These are phyloP conservation scores for Multifurca ochricompacta DNA, from an alignment of 768 basidiomycete genomes.

Conservation along the genomic window DNA sequence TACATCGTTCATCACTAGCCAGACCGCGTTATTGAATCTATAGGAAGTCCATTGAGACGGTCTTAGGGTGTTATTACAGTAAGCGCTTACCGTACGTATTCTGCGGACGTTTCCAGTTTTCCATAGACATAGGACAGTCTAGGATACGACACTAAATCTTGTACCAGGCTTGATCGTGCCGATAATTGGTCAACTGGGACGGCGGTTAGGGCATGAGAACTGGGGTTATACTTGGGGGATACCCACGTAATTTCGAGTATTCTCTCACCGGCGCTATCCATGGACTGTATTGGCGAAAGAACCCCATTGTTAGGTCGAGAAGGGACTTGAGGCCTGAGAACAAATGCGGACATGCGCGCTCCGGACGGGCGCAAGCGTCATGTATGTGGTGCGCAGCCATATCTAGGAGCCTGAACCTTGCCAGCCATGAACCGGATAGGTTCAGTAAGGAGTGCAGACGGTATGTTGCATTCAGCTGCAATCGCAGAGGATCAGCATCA, in stretches of 20 bases:
- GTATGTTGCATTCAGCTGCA: conserved; percentile 16
- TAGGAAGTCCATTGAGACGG: not conserved
- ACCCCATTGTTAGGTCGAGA: not conserved
- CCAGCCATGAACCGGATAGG: conserved; percentile 17
- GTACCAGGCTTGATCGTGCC: conserved; percentile 9
- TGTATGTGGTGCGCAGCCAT: not conserved
- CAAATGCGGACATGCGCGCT: conserved; percentile 1
- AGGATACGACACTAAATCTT: conserved; percentile 11
- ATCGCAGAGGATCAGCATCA: not conserved
- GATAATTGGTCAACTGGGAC: conserved; percentile 17
- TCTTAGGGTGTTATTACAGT: not conserved
- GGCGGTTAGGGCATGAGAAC: not conserved
- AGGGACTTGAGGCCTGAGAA: conserved; percentile 1
- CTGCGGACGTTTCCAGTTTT: conserved; percentile 19
- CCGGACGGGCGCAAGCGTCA: not conserved
- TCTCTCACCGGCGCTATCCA: not conserved
- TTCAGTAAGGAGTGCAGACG: conserved; percentile 17
- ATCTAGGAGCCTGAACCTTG: conserved; percentile 18
- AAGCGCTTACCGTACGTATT: conserved; percentile 19
- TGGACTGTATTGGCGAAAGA: not conserved
- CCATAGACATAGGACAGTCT: conserved; percentile 19
- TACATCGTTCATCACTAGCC: conserved; percentile 87
- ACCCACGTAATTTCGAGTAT: conserved; percentile 10
- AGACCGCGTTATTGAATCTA: conserved; percentile 87
- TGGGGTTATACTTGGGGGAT: not conserved